phyloP scores from a whole-genome alignment of 495 filamentous ascomycete genomes.

The Trichoderma orchidacearum region DNA sequence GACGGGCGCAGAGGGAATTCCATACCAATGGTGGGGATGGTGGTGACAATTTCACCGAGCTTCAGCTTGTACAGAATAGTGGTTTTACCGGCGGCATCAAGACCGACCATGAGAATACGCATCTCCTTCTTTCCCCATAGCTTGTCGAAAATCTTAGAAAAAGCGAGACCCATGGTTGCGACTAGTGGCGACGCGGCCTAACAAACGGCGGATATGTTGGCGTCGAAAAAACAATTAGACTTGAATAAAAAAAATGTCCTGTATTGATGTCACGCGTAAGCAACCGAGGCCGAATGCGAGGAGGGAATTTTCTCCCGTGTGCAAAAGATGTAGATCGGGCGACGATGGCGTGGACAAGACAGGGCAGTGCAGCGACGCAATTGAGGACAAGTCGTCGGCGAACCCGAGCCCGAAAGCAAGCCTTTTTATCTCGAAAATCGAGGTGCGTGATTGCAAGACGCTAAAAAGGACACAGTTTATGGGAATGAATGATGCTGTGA shows the following conservation, averaged over 20 bases:
- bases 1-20: slow-evolving; percentile 15
- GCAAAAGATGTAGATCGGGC: not conserved
- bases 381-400: not conserved
- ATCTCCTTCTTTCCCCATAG: slow-evolving; percentile 99
- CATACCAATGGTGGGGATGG: slow-evolving; percentile 98
- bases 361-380: not conserved
- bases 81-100: slow-evolving; percentile 98
- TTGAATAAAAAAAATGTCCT: not conserved
- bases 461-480: not conserved
- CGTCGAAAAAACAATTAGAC: not conserved
- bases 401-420: not conserved
- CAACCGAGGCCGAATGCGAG: not conserved
- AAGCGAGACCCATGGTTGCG: slow-evolving; percentile 83
- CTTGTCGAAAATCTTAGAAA: slow-evolving; percentile 87
- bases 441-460: not conserved
- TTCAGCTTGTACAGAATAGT: slow-evolving; percentile 99
- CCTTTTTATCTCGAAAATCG: not conserved
- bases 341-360: not conserved
- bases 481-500: not conserved
- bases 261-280: slow-evolving; percentile 1
- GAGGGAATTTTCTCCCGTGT: not conserved
- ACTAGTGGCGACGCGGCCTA: slow-evolving; percentile 8
- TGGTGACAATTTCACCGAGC: slow-evolving; percentile 99
- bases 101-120: slow-evolving; percentile 98
- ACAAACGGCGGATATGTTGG: not conserved